Percentiles rank a stretch among this genome's conserved stretches.
Conservation (phyloP, 2,329 filamentous ascomycete species). For the Ceratocystis smalleyi region DNA sequence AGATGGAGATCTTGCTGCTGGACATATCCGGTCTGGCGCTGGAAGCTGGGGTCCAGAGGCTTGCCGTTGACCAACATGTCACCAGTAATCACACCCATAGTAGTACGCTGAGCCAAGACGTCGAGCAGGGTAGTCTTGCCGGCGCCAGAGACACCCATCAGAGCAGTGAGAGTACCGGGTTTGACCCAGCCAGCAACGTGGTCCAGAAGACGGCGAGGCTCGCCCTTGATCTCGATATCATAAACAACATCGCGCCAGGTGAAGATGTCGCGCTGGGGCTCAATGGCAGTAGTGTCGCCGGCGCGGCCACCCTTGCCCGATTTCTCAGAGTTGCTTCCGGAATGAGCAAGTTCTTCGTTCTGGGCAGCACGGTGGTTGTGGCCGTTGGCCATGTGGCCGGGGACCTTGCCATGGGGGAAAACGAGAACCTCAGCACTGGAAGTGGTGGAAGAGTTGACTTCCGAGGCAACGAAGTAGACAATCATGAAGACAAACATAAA, state of each 20-base stretch:
- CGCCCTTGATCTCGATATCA: constrained; percentile 55
- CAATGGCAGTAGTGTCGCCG: constrained; percentile 22
- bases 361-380: constrained; percentile 21
- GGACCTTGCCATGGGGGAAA: constrained; percentile 42
- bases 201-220: constrained; percentile 56
- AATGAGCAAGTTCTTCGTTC: constrained; percentile 23
- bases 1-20: constrained; percentile 33
- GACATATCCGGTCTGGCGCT: constrained; percentile 51
- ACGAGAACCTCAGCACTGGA: constrained; percentile 56
- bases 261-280: constrained; percentile 45
- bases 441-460: constrained; percentile 46
- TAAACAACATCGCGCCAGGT: constrained; percentile 66
- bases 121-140: constrained; percentile 32
- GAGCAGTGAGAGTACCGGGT: constrained; percentile 69
- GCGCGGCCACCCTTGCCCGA: constrained; percentile 16
- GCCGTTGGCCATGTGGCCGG: constrained; percentile 26
- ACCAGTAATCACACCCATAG: constrained; percentile 47
- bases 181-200: constrained; percentile 80
- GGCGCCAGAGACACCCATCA: constrained; percentile 47
- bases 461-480: constrained; percentile 47
- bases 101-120: constrained; percentile 34
- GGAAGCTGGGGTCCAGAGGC: constrained; percentile 40
- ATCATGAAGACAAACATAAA: constrained; percentile 50
- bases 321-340: constrained; percentile 27
- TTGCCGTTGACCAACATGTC: constrained; percentile 51